These are phyloP conservation scores for Boletus smithii DNA, from an alignment of 1,284 basidiomycete species.

Conservation along the genomic window DNA sequence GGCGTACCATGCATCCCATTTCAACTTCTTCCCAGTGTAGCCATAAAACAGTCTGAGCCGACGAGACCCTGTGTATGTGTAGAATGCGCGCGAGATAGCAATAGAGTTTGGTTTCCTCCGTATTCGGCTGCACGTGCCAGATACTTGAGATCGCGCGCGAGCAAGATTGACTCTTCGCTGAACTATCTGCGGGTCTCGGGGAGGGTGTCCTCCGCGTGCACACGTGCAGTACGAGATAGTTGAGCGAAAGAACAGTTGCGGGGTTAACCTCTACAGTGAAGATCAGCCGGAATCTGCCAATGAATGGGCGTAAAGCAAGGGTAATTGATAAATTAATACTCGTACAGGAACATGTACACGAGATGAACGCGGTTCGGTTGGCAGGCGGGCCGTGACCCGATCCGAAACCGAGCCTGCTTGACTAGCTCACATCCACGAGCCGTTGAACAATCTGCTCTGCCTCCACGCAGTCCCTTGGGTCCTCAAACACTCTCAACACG, in stretches of 20 bases:
- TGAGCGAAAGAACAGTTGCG: neutral
- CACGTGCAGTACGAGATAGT: neutral
- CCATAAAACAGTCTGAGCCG: neutral
- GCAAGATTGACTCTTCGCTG: too few relatives aligned
- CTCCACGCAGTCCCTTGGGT: slow-evolving; percentile 66
- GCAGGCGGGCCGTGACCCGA: too few relatives aligned
- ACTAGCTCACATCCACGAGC: slow-evolving; percentile 1
- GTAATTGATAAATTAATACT: neutral
- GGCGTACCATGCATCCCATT: neutral
- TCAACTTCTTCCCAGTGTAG: slow-evolving; percentile 13
- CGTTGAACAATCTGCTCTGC: slow-evolving; percentile 38
- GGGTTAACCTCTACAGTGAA: too few relatives aligned
- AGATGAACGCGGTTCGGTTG: neutral
- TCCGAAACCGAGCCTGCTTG: neutral
- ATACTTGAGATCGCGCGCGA: too few relatives aligned
- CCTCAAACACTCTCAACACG: slow-evolving; percentile 59
- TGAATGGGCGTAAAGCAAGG: slow-evolving; percentile 1
- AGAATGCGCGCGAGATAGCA: slow-evolving; percentile 3
- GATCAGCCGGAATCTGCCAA: neutral
- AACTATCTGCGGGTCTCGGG: too few relatives aligned
- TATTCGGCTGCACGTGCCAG: neutral
- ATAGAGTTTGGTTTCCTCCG: neutral
- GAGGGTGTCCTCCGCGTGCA: too few relatives aligned
- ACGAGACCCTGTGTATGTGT: neutral
- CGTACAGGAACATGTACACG: slow-evolving; percentile 1